Conservation (phyloP, 805 yeast species). For the Komagataella populi region DNA sequence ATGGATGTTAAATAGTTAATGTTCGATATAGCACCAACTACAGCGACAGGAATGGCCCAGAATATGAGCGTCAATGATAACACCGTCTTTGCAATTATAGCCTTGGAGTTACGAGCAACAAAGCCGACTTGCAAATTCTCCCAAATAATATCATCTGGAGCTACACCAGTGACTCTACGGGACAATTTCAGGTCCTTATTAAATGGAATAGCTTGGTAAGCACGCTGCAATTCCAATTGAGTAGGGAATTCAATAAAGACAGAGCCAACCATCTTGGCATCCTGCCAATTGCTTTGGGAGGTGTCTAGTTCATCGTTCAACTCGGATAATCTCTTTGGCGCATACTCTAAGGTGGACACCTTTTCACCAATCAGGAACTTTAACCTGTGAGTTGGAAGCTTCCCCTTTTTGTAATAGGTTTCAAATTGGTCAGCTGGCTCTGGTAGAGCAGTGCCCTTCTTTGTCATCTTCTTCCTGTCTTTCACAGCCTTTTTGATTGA, state of each 20-base stretch:
- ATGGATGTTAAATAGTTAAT: slow-evolving; percentile 58
- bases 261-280: slow-evolving; percentile 43
- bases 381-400: slow-evolving; percentile 74
- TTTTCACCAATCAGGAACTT: slow-evolving; percentile 65
- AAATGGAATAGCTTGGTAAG: slow-evolving; percentile 69
- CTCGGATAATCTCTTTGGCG: slow-evolving; percentile 52
- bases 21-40: slow-evolving; percentile 89
- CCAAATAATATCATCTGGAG: slow-evolving; percentile 85
- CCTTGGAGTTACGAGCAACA: slow-evolving; percentile 42
- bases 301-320: slow-evolving; percentile 51
- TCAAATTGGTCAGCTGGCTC: slow-evolving; percentile 42
- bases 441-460: slow-evolving; percentile 42
- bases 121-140: slow-evolving; percentile 49
- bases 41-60: slow-evolving; percentile 98
- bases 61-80: slow-evolving; percentile 61
- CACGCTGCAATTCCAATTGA: slow-evolving; percentile 80
- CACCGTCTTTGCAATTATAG: slow-evolving; percentile 44
- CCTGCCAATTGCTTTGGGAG: slow-evolving; percentile 38
- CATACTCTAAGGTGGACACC: slow-evolving; percentile 72
- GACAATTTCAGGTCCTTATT: slow-evolving; percentile 28
- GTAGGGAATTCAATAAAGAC: slow-evolving; percentile 73
- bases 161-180: slow-evolving; percentile 43
- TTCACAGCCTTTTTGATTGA: slow-evolving; percentile 48
- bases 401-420: slow-evolving; percentile 54
- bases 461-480: slow-evolving; percentile 36